Percentiles rank a stretch among this genome's conserved stretches.
Conservation (phyloP, 1,139 yeast genomes). For the Suhomyces kunorum region DNA sequence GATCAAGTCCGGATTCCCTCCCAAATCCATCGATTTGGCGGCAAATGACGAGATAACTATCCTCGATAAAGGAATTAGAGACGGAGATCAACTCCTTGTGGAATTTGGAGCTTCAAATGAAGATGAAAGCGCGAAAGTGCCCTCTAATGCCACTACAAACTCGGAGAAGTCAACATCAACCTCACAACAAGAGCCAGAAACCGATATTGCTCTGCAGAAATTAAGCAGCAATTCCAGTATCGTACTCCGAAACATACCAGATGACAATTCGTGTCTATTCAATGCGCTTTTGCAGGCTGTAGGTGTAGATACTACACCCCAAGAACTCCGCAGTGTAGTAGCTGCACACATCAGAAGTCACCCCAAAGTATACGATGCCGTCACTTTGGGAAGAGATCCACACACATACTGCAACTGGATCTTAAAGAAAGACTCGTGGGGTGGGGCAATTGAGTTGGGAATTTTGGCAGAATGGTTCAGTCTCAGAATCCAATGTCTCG, state of each 20-base stretch:
- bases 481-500: conserved; percentile 61
- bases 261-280: conserved; percentile 80
- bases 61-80: conserved; percentile 38
- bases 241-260: conserved; percentile 63
- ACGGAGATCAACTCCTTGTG: conserved; percentile 59
- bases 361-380: conserved; percentile 52
- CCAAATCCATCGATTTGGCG: conserved; percentile 41
- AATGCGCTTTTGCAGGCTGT: conserved; percentile 64
- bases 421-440: conserved; percentile 65
- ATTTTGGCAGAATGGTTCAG: conserved; percentile 58
- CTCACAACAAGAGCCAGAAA: neutral
- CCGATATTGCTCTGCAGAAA: conserved; percentile 1
- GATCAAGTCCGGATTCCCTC: conserved; percentile 64
- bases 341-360: conserved; percentile 46
- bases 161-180: neutral
- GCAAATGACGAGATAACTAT: conserved; percentile 25
- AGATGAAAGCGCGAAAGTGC: neutral
- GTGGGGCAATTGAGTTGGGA: conserved; percentile 80
- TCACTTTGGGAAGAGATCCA: conserved; percentile 56
- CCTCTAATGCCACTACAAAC: neutral
- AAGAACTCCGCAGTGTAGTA: conserved; percentile 49
- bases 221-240: conserved; percentile 18
- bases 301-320: conserved; percentile 33
- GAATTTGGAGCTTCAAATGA: conserved; percentile 18
- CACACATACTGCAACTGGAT: conserved; percentile 66